Base-by-base conservation (phyloP, 2,329 filamentous ascomycete species). In the Diaporthe amygdali region DNA sequence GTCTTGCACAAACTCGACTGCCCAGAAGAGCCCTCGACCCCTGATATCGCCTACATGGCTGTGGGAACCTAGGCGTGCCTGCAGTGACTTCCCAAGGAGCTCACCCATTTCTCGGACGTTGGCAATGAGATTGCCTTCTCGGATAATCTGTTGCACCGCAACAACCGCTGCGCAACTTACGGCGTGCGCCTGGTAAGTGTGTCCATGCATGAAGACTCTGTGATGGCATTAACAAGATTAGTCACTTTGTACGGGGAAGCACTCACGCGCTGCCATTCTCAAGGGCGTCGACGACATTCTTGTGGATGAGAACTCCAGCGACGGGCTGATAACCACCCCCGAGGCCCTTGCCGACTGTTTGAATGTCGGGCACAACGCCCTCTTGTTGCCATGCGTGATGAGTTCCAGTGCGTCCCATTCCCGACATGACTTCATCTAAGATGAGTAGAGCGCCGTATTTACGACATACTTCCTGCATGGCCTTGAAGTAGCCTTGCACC, bases 341-440 rank as follows among this genome's bases (percentile, higher is more conserved):
- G 0, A 93, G 84, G 0, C 86, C 88, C 77, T 92, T 93, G 5
- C 89, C 90, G 30, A 92, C 82, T 1, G 89, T 88, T 77, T 90
- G 87, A 22, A 93, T 85, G 77, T 93, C 91, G 0, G 88, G 89
- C 1, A 82, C 82, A 1, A 89, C 81, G n/a, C 83, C 83, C 61
- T 91, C 87, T 56, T 91, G 86, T 76, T 92, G 84, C 86, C 88
- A 93, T 0, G 90, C 88, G 79, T 93, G 87, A 74, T 93, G 79
- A 7, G 84, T 88, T 0, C 90, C 90, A 0, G 85, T 87, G 3
- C 91, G 85, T 3, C 91, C 91, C 80, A 89, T 88, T 12, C 91
- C 91, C 63, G 87, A 91, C 92, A 94, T 94, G 71, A 94, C 86
- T 77, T 90, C 86, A 69, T 90, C 88, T 0, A 89, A 73, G n/a